phyloP scores from a whole-genome alignment of 495 filamentous ascomycete genomes.

The Penicillium waksmanii region DNA sequence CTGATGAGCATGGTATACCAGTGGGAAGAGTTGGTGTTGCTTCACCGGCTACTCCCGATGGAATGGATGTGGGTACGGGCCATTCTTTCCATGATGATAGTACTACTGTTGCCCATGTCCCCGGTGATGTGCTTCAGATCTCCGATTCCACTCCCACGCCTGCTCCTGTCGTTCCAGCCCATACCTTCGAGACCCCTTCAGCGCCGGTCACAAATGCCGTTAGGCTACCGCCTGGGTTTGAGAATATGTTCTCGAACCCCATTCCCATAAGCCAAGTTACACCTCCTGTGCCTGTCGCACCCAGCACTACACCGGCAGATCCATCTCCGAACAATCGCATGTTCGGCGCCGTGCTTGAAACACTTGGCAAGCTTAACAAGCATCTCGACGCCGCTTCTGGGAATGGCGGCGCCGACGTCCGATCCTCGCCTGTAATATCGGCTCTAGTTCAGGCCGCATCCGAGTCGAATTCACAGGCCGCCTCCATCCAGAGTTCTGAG shows the following conservation, averaged over 20 bases:
- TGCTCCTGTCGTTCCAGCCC: background rate
- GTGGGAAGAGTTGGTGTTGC: conserved; percentile 2
- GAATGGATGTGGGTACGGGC: conserved; percentile 1
- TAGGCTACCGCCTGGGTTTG: conserved; percentile 43
- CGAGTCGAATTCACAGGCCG: conserved; percentile 13
- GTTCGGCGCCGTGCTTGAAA: conserved; percentile 42
- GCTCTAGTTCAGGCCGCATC: conserved; percentile 28
- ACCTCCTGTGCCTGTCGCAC: conserved; percentile 1
- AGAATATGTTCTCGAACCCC: conserved; percentile 40
- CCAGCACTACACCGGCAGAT: conserved; percentile 7
- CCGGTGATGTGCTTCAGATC: conserved; percentile 4
- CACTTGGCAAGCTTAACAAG: conserved; percentile 43
- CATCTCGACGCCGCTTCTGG: conserved; percentile 36
- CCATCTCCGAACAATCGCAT: conserved; percentile 24
- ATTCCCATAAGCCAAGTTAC: conserved; percentile 5
- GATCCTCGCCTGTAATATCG: conserved; percentile 27
- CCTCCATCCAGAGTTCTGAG: background rate
- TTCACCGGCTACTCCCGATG: conserved; percentile 7
- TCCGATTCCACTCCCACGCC: conserved; percentile 8
- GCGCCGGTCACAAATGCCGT: conserved; percentile 17
- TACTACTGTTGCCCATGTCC: background rate
- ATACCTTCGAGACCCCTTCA: conserved; percentile 9
- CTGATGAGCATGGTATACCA: background rate
- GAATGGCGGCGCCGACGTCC: conserved; percentile 16
- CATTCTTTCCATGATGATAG: conserved; percentile 11